phyloP scores from a whole-genome alignment of 1,139 yeast genomes.

The Geotrichum australiense region DNA sequence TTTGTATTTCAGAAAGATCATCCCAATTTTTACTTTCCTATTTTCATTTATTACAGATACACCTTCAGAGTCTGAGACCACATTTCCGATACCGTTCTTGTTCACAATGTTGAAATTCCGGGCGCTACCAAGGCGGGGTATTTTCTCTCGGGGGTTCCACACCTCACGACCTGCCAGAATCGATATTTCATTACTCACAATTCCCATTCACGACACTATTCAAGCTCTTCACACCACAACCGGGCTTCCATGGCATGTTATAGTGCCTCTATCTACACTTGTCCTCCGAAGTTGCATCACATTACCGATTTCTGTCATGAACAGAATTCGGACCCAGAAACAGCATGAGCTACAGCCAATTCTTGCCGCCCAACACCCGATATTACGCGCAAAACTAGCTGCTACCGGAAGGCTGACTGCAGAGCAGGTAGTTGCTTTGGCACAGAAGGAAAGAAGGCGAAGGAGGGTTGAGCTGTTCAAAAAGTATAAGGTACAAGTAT shows the following conservation, averaged over 20 bases:
- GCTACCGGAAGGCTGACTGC: slow-evolving; percentile 45
- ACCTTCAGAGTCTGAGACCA: no score
- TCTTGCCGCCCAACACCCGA: slow-evolving; percentile 67
- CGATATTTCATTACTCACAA: slow-evolving; percentile 16
- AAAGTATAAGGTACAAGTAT: slow-evolving; percentile 60
- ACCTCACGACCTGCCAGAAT: background rate
- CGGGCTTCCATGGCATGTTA: slow-evolving; percentile 76
- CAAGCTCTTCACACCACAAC: slow-evolving; percentile 33
- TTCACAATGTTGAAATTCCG: no score
- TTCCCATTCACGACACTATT: slow-evolving; percentile 26
- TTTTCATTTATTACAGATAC: no score
- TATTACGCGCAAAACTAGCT: slow-evolving; percentile 65
- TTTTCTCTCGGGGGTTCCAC: background rate
- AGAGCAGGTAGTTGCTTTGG: slow-evolving; percentile 66
- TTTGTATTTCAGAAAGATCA: no score
- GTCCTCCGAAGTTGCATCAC: slow-evolving; percentile 60
- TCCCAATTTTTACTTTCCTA: no score
- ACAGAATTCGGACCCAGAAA: slow-evolving; percentile 58
- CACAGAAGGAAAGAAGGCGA: slow-evolving; percentile 70
- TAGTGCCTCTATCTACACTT: slow-evolving; percentile 70
- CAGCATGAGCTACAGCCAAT: slow-evolving; percentile 61
- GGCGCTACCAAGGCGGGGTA: no score
- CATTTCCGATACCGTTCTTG: no score
- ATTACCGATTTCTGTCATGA: slow-evolving; percentile 68
- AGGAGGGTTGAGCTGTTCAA: slow-evolving; percentile 65